Percentiles rank a stretch among this genome's conserved stretches.
Conservation (phyloP, 768 basidiomycete species). For the Dacryopinax spathularia region DNA sequence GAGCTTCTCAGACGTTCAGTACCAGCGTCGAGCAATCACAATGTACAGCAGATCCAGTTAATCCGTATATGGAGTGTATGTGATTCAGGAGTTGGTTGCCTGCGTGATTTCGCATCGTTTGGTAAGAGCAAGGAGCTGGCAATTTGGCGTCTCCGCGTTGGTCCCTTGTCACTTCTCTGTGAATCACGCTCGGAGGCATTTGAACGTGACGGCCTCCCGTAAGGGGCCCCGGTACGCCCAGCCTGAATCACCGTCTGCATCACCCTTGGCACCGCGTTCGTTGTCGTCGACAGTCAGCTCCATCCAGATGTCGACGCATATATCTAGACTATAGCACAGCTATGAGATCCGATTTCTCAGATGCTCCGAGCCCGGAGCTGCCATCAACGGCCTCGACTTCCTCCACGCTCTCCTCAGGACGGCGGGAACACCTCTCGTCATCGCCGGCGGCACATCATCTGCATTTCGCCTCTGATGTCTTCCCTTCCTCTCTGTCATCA, state of each 20-base stretch:
- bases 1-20: too few relatives aligned
- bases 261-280: neutral
- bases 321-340: neutral
- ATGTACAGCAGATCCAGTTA: too few relatives aligned
- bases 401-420: neutral
- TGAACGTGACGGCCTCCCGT: neutral
- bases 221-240: neutral
- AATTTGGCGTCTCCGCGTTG: neutral
- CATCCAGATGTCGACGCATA: neutral
- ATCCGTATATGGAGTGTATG: too few relatives aligned
- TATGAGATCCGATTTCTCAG: neutral
- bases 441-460: neutral
- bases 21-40: too few relatives aligned
- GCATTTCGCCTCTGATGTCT: neutral
- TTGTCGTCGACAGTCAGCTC: neutral
- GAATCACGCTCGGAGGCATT: neutral
- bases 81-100: too few relatives aligned
- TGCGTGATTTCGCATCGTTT: too few relatives aligned
- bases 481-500: neutral
- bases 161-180: neutral
- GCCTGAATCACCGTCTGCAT: neutral
- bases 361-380: neutral
- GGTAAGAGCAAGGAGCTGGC: neutral
- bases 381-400: neutral
- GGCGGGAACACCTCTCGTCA: neutral